These are phyloP conservation scores for Teunomyces atbi DNA, from an alignment of 805 yeast genomes.

Conservation along the genomic window DNA sequence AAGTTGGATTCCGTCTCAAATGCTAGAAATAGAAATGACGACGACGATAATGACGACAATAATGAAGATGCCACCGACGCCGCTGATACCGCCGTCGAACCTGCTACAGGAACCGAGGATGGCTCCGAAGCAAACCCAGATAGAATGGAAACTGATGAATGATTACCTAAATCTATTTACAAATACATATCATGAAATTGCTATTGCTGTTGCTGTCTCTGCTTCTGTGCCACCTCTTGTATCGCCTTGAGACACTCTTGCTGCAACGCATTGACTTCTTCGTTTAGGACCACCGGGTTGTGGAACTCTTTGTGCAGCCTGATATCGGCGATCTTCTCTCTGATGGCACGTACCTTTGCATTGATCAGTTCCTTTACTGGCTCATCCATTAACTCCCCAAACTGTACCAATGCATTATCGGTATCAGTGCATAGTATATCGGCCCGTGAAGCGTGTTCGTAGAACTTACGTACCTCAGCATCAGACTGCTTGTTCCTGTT, in stretches of 20 bases:
- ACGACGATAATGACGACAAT: slow-evolving; percentile 25
- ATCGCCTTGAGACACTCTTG: slow-evolving; percentile 37
- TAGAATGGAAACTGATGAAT: slow-evolving; percentile 43
- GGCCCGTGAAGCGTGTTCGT: slow-evolving; percentile 74
- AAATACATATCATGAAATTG: slow-evolving; percentile 5
- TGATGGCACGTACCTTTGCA: slow-evolving; percentile 18
- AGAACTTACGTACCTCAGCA: slow-evolving; percentile 54
- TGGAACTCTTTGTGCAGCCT: slow-evolving; percentile 30
- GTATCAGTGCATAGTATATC: slow-evolving; percentile 84
- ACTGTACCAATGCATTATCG: slow-evolving; percentile 79
- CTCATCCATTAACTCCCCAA: slow-evolving; percentile 45
- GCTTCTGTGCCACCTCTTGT: slow-evolving; percentile 38
- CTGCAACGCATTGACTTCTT: slow-evolving; percentile 39
- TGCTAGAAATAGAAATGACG: slow-evolving; percentile 48
- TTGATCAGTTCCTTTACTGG: slow-evolving; percentile 45
- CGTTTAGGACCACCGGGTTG: slow-evolving; percentile 30
- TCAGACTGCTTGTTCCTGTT: slow-evolving; percentile 60
- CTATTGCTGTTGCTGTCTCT: slow-evolving; percentile 15
- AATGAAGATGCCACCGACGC: slow-evolving; percentile 18
- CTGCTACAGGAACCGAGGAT: slow-evolving; percentile 11
- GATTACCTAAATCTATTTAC: slow-evolving; percentile 6
- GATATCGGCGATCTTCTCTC: slow-evolving; percentile 32
- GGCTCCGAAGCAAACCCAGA: slow-evolving; percentile 18
- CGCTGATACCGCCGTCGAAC: slow-evolving; percentile 12
- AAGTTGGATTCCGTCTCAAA: slow-evolving; percentile 65